Evolutionary conservation across 129 eudicot genomes (phyloP), one percentile per base, ranked within the genome.

Genomic region (Smallanthus sonchifolius): DNA sequence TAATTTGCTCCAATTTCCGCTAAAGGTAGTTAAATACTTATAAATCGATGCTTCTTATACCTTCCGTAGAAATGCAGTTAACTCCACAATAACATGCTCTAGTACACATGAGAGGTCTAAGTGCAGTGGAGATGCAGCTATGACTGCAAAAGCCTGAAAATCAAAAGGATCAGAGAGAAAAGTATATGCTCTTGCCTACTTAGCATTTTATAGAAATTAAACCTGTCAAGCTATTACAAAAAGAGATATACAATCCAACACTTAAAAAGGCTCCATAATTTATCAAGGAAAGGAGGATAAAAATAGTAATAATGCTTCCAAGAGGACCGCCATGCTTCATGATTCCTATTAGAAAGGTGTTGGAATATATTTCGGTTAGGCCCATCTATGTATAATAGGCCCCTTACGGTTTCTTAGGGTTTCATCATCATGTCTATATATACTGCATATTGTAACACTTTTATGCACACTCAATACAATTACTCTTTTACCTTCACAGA

Each of bases 61-160:
- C 96, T 95, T 95, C 4, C 99, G 85, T 56, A 11, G 45, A 42
- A 10, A 42, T 42, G 45, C 9, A 42, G 9, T 10, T 42, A 42
- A 7, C 45, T 42, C 10, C 45, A 42, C 9, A 42, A 11, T 42
- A 42, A 3, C 9, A 7, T 42, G 45, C 45, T 11, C 13, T 42
- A 42, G 45, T 36, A 95, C 88, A 78, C 97, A 95, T 54, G 97
- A 91, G 13, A 95, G 84, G 69, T 95, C 95, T 20, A 95, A 75
- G 84, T 84, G 96, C 64, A 91, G 75, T 3, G 95, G 95, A 83
- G 99, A 95, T 74, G 93, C 90, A 60, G 99, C 97, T 76, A 95
- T 91, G 19, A 90, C 97, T 62, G 96, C 88, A 82, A 95, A 95
- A 24, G 99, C 97, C 99, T 95, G 95, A 52, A 84, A 69, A 79